Evolutionary conservation across 1,284 basidiomycete species (phyloP), one percentile per base, ranked within the genome.

Genomic region (Ceratobasidium sp.): DNA sequence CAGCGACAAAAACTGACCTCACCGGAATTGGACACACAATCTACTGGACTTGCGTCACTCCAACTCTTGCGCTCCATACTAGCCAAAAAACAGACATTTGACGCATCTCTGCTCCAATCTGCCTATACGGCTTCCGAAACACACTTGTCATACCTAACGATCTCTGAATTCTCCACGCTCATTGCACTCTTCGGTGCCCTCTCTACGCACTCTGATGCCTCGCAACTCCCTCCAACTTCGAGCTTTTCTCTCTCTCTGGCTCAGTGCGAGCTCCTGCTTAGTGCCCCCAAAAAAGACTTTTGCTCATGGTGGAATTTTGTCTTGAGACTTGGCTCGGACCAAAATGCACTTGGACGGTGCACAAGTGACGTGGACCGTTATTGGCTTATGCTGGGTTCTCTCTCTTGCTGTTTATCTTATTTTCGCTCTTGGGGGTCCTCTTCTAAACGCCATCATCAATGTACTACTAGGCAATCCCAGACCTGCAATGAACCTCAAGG

Each of bases 111-210:
- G 4, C 1, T 67, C n/a, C 23, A 32, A 28, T 16, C 32, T 18
- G 35, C 50, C 6, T 67, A 67, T 44, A 26, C 5, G 18, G 35
- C 21, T 4, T 35, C 64, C 18, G 46, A 23, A 23, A 49, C 49
- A 4, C 23, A 43, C 11, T 38, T 67, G 8, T 9, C 49, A 5
- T 50, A 55, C 50, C 35, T 67, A 21, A 44, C 64, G 18, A 32
- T 38, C n/a, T 55, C 50, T 14, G 64, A 67, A n/a, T 67, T 67
- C 21, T 67, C 64, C 35, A 55, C 14, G 11, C 64, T 67, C 21
- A 41, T 67, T 18, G 21, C 64, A 26, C 18, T 55, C 18, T 54
- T 55, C 43, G 52, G 64, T 32, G 35, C 64, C 16, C 50, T 41
- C 46, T 55, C 64, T 18, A 21, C 30, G 18, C 52, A 41, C 41